Evolutionary conservation across 169 alveolate species (phyloP).

Genomic region (Cryptosporidium felis): DNA sequence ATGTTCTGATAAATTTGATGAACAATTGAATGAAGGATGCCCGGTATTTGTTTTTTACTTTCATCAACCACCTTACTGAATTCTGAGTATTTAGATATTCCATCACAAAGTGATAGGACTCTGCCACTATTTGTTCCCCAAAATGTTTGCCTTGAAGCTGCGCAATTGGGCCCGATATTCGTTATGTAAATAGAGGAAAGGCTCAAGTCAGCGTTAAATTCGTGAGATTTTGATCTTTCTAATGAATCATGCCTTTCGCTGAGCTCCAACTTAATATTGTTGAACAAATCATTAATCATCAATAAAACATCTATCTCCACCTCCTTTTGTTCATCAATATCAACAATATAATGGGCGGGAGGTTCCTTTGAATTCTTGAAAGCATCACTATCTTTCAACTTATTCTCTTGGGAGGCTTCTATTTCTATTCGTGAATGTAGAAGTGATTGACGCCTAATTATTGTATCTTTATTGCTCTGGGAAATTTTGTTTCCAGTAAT

Average conservation of each 20-base stretch:
- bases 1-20: constrained; percentile 54
- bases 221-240: not conserved
- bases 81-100: not conserved
- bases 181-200: constrained; percentile 13
- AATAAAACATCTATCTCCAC: constrained; percentile 48
- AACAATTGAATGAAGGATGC: constrained; percentile 51
- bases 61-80: not conserved
- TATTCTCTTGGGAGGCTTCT: not conserved
- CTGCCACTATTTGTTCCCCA: constrained; percentile 59
- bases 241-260: not conserved
- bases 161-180: constrained; percentile 17
- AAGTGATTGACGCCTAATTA: constrained; percentile 47
- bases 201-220: too few species aligned
- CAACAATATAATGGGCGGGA: not conserved
- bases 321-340: constrained; percentile 55
- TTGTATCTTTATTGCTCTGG: not conserved
- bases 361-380: not conserved
- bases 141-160: constrained; percentile 59
- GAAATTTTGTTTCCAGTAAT: not conserved
- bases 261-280: not conserved
- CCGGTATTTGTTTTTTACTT: constrained; percentile 9
- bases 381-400: not conserved
- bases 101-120: not conserved
- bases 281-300: constrained; percentile 34
- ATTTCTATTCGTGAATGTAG: not conserved